Evolutionary conservation across 768 basidiomycete genomes (phyloP), one percentile per base, ranked within the genome.

Genomic region (Hebeloma cylindrosporum): DNA sequence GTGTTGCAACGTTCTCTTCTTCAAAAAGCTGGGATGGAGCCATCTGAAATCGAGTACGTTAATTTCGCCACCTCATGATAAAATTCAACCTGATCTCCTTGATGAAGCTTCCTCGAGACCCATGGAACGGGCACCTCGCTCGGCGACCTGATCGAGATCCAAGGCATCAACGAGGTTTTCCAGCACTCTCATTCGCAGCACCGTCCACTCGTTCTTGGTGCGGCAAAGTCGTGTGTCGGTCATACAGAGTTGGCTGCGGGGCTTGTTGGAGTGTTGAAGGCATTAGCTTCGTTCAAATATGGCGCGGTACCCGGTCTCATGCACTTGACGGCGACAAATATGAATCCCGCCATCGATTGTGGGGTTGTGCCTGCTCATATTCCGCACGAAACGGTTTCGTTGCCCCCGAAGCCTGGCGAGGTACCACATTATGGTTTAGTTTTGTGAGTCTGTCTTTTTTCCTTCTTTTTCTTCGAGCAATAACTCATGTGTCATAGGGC

Each of bases 41-140:
- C 65, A 8, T 42, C 49, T 13, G 50, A 65, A 17, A 59, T 65
- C 30, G 56, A 65, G 64, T 65, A 39, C 14, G 63, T 51, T 18
- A 9, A n/a, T 14, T 11, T 4, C n/a, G n/a, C n/a, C n/a, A n/a
- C n/a, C n/a, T 30, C 10, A 11, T 43, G 11, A 9, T 27, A 8
- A 30, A 7, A n/a, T n/a, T n/a, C 18, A 22, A 22, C 4, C 4
- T 14, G 17, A 9, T 6, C 25, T 14, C 38, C 0, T 21, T 10
- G 14, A 40, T 5, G 13, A 34, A 65, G 64, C 37, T 60, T 64
- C n/a, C 31, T 65, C 10, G 64, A 65, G 33, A 49, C 60, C 3
- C 64, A 65, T 50, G 64, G 64, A 20, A 65, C 64, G 14, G 63
- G 63, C 8, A 66, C 65, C 3, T 34, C 50, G n/a, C 51, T 66